Conservation (phyloP, 1,284 basidiomycete genomes). For the Exsudoporus floridanus region DNA sequence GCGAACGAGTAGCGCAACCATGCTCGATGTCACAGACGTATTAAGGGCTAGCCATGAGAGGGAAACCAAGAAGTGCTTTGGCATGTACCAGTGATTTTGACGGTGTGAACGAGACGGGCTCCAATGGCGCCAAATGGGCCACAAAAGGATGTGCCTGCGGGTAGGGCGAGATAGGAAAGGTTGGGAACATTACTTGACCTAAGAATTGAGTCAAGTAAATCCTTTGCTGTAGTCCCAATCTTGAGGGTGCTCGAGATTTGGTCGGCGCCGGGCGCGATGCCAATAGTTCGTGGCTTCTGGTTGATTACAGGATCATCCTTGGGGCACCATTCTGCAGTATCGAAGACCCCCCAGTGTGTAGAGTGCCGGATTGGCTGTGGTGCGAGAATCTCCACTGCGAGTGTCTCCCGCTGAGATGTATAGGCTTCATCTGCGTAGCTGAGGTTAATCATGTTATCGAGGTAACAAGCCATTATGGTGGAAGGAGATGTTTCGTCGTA, state of each 20-base stretch:
- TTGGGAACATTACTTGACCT: slow-evolving; percentile 6
- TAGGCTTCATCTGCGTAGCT: neutral
- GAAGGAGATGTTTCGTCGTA: slow-evolving; percentile 20
- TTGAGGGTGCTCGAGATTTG: neutral
- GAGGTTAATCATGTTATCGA: slow-evolving; percentile 27
- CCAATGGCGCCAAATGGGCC: slow-evolving; percentile 28
- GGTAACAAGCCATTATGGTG: slow-evolving; percentile 17
- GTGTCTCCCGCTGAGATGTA: neutral
- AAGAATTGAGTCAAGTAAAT: slow-evolving; percentile 35
- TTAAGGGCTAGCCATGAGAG: slow-evolving; percentile 16
- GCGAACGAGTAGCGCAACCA: neutral
- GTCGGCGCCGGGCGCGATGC: slow-evolving; percentile 32
- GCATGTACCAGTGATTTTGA: slow-evolving; percentile 20
- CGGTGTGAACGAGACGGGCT: slow-evolving; percentile 21
- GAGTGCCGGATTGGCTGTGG: slow-evolving; percentile 17
- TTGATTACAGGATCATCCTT: slow-evolving; percentile 35
- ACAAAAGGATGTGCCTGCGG: slow-evolving; percentile 24
- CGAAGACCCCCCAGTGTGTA: slow-evolving; percentile 13
- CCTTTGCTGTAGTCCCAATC: slow-evolving; percentile 26
- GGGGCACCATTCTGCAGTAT: slow-evolving; percentile 32
- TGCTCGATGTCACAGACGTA: neutral
- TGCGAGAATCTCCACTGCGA: slow-evolving; percentile 9
- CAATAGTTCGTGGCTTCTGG: slow-evolving; percentile 28
- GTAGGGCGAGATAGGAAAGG: slow-evolving; percentile 4
- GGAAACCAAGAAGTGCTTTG: slow-evolving; percentile 16